phyloP scores from a whole-genome alignment of 768 basidiomycete genomes.

The Tricholoma sp. region DNA sequence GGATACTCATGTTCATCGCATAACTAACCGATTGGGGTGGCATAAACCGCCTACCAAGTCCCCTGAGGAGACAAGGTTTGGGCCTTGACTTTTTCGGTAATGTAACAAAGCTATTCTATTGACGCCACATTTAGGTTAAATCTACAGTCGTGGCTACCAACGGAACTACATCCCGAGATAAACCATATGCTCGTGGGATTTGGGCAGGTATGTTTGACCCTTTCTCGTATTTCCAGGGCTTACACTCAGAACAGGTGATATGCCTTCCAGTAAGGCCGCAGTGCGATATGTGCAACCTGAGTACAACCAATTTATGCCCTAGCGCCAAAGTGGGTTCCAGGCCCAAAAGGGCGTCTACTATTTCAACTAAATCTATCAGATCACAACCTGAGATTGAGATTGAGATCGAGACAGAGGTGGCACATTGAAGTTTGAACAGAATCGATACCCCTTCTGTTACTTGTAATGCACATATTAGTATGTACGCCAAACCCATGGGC shows the following conservation, averaged over 20 bases:
- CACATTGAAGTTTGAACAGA: too few relatives aligned
- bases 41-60: conserved; percentile 79
- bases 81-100: not conserved
- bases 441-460: not conserved
- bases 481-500: too few relatives aligned
- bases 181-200: conserved; percentile 82
- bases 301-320: conserved; percentile 54
- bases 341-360: conserved; percentile 7
- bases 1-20: conserved; percentile 93
- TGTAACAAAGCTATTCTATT: not conserved
- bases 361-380: conserved; percentile 5
- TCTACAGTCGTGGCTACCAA: conserved; percentile 80
- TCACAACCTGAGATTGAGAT: conserved; percentile 30
- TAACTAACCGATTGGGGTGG: conserved; percentile 92
- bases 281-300: conserved; percentile 61
- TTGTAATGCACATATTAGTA: not conserved
- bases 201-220: conserved; percentile 56
- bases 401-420: conserved; percentile 21
- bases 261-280: conserved; percentile 63
- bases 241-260: conserved; percentile 40
- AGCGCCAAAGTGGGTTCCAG: conserved; percentile 38
- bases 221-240: not conserved
- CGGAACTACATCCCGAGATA: conserved; percentile 66
- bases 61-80: conserved; percentile 83
- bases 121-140: conserved; percentile 46